Evolutionary conservation across 2,329 filamentous ascomycete species (phyloP), one percentile per base, ranked within the genome.

Genomic region (Dactylellina cionopaga): DNA sequence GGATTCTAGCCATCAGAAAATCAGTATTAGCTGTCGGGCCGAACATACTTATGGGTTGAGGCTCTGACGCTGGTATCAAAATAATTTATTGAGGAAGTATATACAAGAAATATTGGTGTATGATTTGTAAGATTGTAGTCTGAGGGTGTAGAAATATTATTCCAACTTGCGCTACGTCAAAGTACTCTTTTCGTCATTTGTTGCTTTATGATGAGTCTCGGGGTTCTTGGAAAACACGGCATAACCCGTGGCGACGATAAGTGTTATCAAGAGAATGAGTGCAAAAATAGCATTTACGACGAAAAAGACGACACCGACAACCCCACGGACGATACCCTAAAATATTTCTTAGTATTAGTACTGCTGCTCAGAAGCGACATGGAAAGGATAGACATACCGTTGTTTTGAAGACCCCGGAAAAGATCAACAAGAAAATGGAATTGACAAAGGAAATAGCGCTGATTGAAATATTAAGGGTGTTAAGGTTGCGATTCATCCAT

Each of bases 401-500:
- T 76, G 92, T 89, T 75, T 90, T 88, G 81, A 97, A 96, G 49
- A 96, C 87, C 72, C 90, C 86, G 22, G 91, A 92, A 83, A 96
- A 96, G 77, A 97, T 87, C 59, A 97, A 84, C 27, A 97, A 83
- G 83, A 96, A 96, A 80, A 97, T 88, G 65, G 90, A 86, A 81
- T 95, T 96, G 78, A 96, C 80, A 80, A 96, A 96, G 84, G 96
- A 96, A 81, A 96, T 85, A 39, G 88, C 89, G 74, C 88, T 90
- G 77, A 97, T 97, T 71, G 92, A 87, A 78, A 97, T 96, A 82
- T 97, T 97, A 85, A 96, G 96, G 44, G 89, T 89, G 81, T 97
- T 97, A 73, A 92, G 96, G 83, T 92, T 94, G 87, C 96, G 96
- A 84, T 97, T 93, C 93, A 97, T 97, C 90, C 92, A 97, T n/a